Evolutionary conservation across 225 moss, liverwort and hornwort species (phyloP).

Genomic region (Climacium dendroides): DNA sequence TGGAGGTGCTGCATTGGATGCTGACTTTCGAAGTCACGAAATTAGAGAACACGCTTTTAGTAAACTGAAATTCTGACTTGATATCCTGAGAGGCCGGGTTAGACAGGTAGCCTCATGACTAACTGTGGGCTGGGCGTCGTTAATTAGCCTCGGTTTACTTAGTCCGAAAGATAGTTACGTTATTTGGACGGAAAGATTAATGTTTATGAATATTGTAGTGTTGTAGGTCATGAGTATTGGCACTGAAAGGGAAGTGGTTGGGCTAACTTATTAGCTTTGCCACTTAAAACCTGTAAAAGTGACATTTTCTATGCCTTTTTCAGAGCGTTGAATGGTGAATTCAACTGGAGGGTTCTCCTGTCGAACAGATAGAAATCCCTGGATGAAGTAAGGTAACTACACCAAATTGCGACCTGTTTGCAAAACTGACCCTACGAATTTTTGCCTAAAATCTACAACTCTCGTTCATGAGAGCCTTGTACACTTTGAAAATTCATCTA

Average conservation of each 20-base stretch:
- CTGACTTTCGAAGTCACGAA: no score
- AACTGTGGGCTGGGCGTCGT: background rate
- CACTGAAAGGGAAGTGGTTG: background rate
- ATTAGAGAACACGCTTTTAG: background rate
- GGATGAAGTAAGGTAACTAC: background rate
- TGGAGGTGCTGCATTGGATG: background rate
- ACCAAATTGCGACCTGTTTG: background rate
- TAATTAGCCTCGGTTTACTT: background rate
- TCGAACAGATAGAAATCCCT: background rate
- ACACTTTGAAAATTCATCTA: background rate
- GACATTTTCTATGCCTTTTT: background rate
- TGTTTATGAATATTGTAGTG: background rate
- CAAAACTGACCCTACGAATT: background rate
- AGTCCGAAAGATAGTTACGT: background rate
- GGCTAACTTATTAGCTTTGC: background rate
- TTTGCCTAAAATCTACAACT: background rate
- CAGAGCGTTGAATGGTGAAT: background rate
- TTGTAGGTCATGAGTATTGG: background rate
- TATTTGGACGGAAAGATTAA: no score
- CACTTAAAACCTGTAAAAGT: background rate
- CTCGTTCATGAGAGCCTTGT: background rate
- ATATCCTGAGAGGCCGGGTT: background rate
- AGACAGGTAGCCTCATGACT: background rate
- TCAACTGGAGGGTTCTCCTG: background rate
- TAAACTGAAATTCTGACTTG: background rate